A percentile compares a stretch with the other conserved stretches of the same genome.
phyloP scores from a whole-genome alignment of 345 rosid species.

The Toxicodendron radicans region DNA sequence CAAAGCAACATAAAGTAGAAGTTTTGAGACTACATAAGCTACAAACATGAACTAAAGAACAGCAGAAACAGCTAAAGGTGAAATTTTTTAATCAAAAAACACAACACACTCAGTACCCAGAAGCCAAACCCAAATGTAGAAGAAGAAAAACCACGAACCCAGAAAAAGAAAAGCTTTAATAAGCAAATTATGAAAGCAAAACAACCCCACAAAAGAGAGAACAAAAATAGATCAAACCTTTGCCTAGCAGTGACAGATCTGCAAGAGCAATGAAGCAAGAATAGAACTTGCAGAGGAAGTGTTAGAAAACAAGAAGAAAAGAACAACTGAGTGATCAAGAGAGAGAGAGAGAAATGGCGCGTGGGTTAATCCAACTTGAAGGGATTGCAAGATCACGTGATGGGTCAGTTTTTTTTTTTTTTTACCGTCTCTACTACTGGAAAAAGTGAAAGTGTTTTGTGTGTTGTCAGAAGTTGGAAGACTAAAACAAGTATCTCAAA shows the following conservation, averaged over 20 bases:
- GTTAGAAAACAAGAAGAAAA: slow-evolving; percentile 18
- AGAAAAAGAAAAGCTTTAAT: neutral
- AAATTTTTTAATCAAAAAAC: neutral
- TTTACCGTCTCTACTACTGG: neutral
- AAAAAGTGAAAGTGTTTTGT: neutral
- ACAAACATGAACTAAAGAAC: neutral
- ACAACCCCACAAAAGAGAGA: slow-evolving; percentile 10
- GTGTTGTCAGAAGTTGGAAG: slow-evolving; percentile 14
- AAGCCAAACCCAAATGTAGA: slow-evolving; percentile 24
- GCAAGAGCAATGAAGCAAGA: slow-evolving; percentile 32
- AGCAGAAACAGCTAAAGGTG: neutral
- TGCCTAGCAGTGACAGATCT: slow-evolving; percentile 46
- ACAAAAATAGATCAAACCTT: slow-evolving; percentile 32
- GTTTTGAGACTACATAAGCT: neutral
- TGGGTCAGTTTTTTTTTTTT: slow-evolving; percentile 40
- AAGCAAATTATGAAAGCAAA: neutral
- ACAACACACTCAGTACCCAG: slow-evolving; percentile 6
- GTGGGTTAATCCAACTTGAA: slow-evolving; percentile 31
- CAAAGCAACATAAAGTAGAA: neutral
- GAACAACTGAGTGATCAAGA: slow-evolving; percentile 12
- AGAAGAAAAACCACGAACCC: neutral
- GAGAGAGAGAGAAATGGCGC: slow-evolving; percentile 36
- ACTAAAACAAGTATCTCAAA: neutral
- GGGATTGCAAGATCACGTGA: slow-evolving; percentile 56
- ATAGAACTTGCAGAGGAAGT: slow-evolving; percentile 14